Evolutionary conservation across 2,329 filamentous ascomycete species (phyloP).

Genomic region (Scedosporium boydii): DNA sequence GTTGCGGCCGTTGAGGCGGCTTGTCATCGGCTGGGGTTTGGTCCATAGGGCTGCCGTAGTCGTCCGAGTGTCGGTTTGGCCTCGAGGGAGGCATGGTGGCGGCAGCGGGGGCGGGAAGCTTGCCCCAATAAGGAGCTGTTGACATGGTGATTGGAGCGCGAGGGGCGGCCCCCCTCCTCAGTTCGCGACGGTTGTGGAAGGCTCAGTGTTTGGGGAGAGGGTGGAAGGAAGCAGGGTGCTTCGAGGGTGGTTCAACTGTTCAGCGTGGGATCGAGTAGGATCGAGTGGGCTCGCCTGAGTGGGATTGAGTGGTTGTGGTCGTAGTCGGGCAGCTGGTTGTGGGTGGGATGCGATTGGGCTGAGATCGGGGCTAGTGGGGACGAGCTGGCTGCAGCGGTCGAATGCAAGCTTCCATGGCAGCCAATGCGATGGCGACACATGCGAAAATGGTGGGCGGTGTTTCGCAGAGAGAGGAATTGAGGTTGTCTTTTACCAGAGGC

Average conservation of each 20-base stretch:
- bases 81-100: slow-evolving; percentile 10
- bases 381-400: slow-evolving; percentile 3
- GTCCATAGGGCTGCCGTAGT: slow-evolving; percentile 18
- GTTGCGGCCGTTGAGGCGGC: slow-evolving; percentile 35
- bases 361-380: slow-evolving; percentile 6
- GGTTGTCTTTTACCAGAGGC: not conserved
- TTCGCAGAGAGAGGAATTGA: not conserved
- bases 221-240: slow-evolving; percentile 8
- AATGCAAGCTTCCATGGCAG: slow-evolving; percentile 17
- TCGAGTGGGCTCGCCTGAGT: slow-evolving; percentile 3
- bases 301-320: not conserved
- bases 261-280: slow-evolving; percentile 12
- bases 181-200: slow-evolving; percentile 18
- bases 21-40: slow-evolving; percentile 22
- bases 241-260: not conserved
- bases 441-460: slow-evolving; percentile 13
- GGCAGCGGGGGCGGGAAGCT: slow-evolving; percentile 23
- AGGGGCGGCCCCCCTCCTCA: slow-evolving; percentile 14
- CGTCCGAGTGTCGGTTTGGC: slow-evolving; percentile 5
- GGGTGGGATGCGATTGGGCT: slow-evolving; percentile 18
- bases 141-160: slow-evolving; percentile 11
- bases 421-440: slow-evolving; percentile 38
- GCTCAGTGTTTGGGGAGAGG: slow-evolving; percentile 9
- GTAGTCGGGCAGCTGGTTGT: slow-evolving; percentile 9
- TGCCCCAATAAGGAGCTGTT: slow-evolving; percentile 39